Evolutionary conservation across 2,329 filamentous ascomycete genomes (phyloP), one percentile per base, ranked within the genome.

Genomic region (Phaeosphaeriaceae sp.): DNA sequence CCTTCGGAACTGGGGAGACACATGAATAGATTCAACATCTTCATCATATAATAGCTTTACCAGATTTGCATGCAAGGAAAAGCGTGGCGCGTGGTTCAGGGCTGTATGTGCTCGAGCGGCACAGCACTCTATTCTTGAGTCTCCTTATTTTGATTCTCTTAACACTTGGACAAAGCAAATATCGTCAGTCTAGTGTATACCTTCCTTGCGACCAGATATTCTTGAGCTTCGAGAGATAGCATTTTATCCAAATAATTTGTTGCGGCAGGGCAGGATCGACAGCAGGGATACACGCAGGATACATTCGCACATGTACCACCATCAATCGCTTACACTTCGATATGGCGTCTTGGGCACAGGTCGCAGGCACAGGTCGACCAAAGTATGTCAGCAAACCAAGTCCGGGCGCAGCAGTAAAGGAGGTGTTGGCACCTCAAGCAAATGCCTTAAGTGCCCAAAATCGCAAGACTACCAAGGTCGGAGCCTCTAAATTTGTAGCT

Each of bases 401-500:
- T 36, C 6, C 11, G 6, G 13, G 6, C 6, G 3, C 31, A 36
- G 31, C 31, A 36, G 31, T 36, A 11, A 36, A 36, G 11, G 31
- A 3, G 31, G 13, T 36, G 7, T 36, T 11, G 3, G 9, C 31
- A 36, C 6, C 31, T 36, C 13, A 3, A 7, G 13, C 13, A 36
- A 11, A 15, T 5, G 13, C 31, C 31, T 7, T 11, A 36, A 36
- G 13, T 3, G 31, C 13, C 31, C 7, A 15, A 36, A 36, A 7
- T 15, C 13, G 31, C 31, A 36, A 36, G 31, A 13, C 31, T 36
- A 3, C 31, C n/a, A 15, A 20, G 11, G 20, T 17, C 24, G 17
- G 6, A 11, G 7, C 17, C 17, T 54, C 57, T 33, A 57, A 48
- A 2, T 42, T 51, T 45, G 54, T 60, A 49, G 57, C 57, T 31